phyloP scores from a whole-genome alignment of 805 yeast species.

The Pichia rugopelliculosa region DNA sequence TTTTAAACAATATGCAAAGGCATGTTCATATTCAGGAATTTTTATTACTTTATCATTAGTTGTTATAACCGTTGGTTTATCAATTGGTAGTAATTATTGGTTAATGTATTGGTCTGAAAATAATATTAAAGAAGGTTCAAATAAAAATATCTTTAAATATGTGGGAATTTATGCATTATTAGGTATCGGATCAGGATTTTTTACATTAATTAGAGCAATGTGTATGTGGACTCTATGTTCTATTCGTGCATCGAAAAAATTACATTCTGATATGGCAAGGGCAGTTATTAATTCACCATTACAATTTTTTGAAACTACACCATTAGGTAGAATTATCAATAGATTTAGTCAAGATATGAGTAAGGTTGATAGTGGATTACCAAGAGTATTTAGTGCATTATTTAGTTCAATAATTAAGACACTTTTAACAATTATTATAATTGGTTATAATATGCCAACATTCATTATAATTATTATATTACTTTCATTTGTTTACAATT shows the following conservation, averaged over 20 bases:
- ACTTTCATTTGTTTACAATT: conserved; percentile 50
- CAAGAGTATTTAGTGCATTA: conserved; percentile 44
- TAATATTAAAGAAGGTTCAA: conserved; percentile 36
- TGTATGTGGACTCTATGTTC: conserved; percentile 45
- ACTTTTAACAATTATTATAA: conserved; percentile 42
- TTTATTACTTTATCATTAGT: conserved; percentile 31
- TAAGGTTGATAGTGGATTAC: conserved; percentile 48
- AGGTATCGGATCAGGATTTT: conserved; percentile 45
- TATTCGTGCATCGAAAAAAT: conserved; percentile 44
- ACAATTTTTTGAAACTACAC: conserved; percentile 64
- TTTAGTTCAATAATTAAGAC: conserved; percentile 39
- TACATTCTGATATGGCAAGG: conserved; percentile 52
- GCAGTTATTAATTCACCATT: conserved; percentile 53
- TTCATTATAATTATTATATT: conserved; percentile 40
- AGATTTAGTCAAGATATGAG: conserved; percentile 58
- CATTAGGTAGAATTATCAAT: conserved; percentile 58
- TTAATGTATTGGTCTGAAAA: conserved; percentile 63
- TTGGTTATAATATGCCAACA: conserved; percentile 47
- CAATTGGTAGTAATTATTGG: conserved; percentile 50
- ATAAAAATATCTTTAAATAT: conserved; percentile 37
- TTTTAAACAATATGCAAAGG: conserved; percentile 47
- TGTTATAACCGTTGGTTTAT: conserved; percentile 21
- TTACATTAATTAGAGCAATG: conserved; percentile 39
- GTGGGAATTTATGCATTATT: conserved; percentile 48
- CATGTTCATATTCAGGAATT: conserved; percentile 49